These are phyloP conservation scores for Lizonia empirigonia DNA, from an alignment of 2,329 filamentous ascomycete species.

Conservation along the genomic window DNA sequence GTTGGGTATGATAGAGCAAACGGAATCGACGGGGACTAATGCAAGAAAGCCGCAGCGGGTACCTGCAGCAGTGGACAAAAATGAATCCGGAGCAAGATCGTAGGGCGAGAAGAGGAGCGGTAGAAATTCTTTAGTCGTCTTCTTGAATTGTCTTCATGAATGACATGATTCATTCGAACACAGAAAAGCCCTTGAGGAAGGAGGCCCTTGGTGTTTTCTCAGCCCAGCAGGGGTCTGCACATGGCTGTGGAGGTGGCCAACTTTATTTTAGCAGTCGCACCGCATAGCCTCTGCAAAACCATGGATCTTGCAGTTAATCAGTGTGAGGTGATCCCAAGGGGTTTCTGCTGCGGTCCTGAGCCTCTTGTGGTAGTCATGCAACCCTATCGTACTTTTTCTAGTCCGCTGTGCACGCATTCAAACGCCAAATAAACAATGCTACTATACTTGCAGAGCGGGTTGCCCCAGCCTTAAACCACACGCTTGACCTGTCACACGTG, in stretches of 20 bases:
- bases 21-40: too few species aligned
- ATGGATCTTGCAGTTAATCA: not conserved
- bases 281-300: not conserved
- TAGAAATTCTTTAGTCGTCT: too few species aligned
- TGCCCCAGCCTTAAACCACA: slow-evolving; percentile 30
- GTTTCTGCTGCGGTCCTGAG: not conserved
- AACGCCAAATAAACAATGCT: slow-evolving; percentile 27
- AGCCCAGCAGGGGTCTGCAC: not conserved
- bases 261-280: not conserved
- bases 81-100: not conserved
- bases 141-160: too few species aligned
- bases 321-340: not conserved
- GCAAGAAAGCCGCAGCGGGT: not conserved
- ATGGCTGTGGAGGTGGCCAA: not conserved
- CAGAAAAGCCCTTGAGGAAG: not conserved
- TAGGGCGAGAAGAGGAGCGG: not conserved
- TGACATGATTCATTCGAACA: not conserved
- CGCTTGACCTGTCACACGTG: slow-evolving; percentile 37
- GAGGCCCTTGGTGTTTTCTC: not conserved
- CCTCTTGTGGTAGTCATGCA: not conserved
- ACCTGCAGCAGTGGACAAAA: not conserved
- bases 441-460: too few species aligned
- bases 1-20: not conserved
- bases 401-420: slow-evolving; percentile 15
- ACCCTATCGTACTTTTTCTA: slow-evolving; percentile 7